Conservation (phyloP, 1,139 yeast genomes). For the Eremothecium sinecaudum region DNA sequence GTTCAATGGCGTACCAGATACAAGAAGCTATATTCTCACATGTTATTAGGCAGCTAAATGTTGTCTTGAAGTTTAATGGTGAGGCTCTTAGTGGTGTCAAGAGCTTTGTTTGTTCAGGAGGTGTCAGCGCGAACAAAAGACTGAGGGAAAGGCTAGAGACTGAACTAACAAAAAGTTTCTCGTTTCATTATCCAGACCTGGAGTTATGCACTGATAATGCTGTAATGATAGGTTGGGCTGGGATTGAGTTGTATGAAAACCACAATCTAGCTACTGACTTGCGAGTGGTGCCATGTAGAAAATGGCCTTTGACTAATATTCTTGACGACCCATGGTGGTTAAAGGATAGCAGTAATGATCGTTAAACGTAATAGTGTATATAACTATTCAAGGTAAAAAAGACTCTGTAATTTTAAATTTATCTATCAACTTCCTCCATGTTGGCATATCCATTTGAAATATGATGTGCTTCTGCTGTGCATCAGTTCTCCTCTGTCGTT, state of each 20-base stretch:
- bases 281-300: conserved; percentile 50
- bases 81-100: conserved; percentile 38
- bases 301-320: conserved; percentile 62
- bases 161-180: conserved; percentile 29
- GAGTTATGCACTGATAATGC: conserved; percentile 89
- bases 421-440: conserved; percentile 51
- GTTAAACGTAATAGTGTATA: not conserved
- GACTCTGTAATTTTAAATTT: conserved; percentile 45
- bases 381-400: conserved; percentile 37
- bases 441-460: conserved; percentile 54
- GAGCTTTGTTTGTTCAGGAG: conserved; percentile 80
- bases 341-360: not conserved
- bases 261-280: conserved; percentile 41
- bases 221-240: conserved; percentile 96
- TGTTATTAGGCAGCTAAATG: conserved; percentile 51
- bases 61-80: conserved; percentile 39
- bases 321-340: conserved; percentile 45
- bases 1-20: conserved; percentile 48
- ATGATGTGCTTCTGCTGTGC: conserved; percentile 49
- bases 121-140: conserved; percentile 71
- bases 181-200: conserved; percentile 58
- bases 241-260: conserved; percentile 69
- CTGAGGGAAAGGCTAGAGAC: conserved; percentile 44
- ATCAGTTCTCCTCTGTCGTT: conserved; percentile 25
- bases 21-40: conserved; percentile 68